Conservation (phyloP, 441 rosid species). For the Raphanus hybrid region DNA sequence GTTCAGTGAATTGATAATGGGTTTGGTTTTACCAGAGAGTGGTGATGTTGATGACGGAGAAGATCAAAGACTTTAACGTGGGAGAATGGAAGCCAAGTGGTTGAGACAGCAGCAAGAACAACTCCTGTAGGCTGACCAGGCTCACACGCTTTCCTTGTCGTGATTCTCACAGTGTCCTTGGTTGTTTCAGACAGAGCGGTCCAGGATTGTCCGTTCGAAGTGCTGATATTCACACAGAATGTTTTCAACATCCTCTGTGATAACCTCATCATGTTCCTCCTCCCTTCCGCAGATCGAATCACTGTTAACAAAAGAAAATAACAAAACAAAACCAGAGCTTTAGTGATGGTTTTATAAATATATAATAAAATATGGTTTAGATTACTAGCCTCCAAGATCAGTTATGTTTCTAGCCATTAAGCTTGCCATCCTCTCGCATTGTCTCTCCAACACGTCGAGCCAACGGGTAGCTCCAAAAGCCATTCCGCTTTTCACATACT, state of each 20-base stretch:
- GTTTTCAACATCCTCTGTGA: constrained; percentile 79
- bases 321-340: no score
- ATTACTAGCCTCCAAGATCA: constrained; percentile 71
- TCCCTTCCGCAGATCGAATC: constrained; percentile 74
- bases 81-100: constrained; percentile 82
- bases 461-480: constrained; percentile 92
- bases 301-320: constrained; percentile 34
- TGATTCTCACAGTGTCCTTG: constrained; percentile 70
- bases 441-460: constrained; percentile 76
- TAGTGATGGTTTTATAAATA: not conserved
- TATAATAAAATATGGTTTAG: not conserved
- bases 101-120: constrained; percentile 80
- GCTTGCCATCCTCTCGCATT: constrained; percentile 86
- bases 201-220: constrained; percentile 77
- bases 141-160: constrained; percentile 68
- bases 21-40: constrained; percentile 64
- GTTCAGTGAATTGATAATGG: not conserved
- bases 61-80: constrained; percentile 75
- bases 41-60: constrained; percentile 74
- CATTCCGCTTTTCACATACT: constrained; percentile 55
- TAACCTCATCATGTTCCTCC: constrained; percentile 79
- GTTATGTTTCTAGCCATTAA: constrained; percentile 88
- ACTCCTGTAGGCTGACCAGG: constrained; percentile 84
- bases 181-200: constrained; percentile 68
- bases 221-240: constrained; percentile 66